Evolutionary conservation across 495 filamentous ascomycete genomes (phyloP), one percentile per base, ranked within the genome.

Genomic region (Staphylotrichum tortipilum): DNA sequence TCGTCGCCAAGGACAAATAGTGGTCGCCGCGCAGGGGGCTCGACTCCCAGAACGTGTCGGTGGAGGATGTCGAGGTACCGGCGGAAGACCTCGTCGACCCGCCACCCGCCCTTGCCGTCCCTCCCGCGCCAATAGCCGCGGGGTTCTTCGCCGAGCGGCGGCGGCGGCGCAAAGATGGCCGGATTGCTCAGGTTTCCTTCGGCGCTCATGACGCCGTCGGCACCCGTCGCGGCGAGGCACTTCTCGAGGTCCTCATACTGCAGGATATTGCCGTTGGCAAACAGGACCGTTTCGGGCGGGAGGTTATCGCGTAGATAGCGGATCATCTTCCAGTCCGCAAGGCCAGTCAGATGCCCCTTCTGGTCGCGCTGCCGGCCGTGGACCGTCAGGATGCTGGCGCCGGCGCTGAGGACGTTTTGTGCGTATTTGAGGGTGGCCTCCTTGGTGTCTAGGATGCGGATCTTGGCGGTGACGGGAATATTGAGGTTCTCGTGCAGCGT

Each of bases 241-340:
- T 63, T 63, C 29, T 81, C 76, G n/a, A 97, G 69, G 63, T 97
- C 94, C 2, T 78, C 84, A 47, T 86, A 75, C 64, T 83, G 82
- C 50, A 99, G 75, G 29, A 94, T 85, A 58, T 97, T 97, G 14
- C 92, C 92, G 62, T 99, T 99, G 12, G 92, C 90, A 61, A 99
- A 95, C 8, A 99, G 79, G 8, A 99, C 92, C 31, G 88, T 88
- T 23, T 95, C 88, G 3, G 75, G 69, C 1, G 92, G 91, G 19
- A 99, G 69, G 40, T 87, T 82, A 29, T 94, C 83, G 36, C 94
- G 77, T 41, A 99, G 70, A 55, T 85, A 94, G 21, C 82, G 76
- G 44, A 99, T 81, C 44, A 82, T 77, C 23, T 69, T 76, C 94
- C 92, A 99, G 67, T 97, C 90, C 4, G 92, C 92, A 23, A 97